Evolutionary conservation across 371 early-diverging fungal genomes (phyloP).

Genomic region (Mucor racemosus): DNA sequence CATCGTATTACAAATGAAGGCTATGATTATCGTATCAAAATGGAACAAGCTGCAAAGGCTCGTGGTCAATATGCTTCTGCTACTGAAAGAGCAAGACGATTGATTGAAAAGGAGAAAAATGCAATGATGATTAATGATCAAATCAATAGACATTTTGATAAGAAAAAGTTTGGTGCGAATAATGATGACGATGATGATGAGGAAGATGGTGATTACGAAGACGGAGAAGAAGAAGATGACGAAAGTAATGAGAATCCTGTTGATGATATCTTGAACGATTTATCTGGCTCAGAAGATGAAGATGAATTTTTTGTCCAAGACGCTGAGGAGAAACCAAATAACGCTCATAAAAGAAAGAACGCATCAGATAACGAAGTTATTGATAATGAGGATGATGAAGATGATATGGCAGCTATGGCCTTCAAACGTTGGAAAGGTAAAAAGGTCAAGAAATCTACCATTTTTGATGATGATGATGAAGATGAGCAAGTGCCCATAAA

Average conservation of each 20-base stretch:
- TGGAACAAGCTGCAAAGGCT: constrained; percentile 41
- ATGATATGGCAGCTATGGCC: constrained; percentile 18
- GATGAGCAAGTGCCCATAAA: constrained; percentile 5
- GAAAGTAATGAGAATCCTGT: constrained; percentile 1
- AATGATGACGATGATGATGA: constrained; percentile 11
- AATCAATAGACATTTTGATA: constrained; percentile 21
- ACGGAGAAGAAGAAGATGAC: constrained; percentile 20
- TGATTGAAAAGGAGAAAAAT: constrained; percentile 41
- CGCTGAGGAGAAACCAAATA: background rate
- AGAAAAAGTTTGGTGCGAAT: background rate
- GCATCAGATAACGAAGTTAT: constrained; percentile 1
- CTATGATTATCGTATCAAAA: constrained; percentile 32
- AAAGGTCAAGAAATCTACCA: constrained; percentile 18
- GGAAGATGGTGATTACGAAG: constrained; percentile 14
- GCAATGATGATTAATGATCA: constrained; percentile 16
- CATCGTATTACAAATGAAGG: constrained; percentile 37
- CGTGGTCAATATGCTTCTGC: constrained; percentile 40
- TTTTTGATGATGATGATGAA: constrained; percentile 24
- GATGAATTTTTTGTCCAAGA: constrained; percentile 7
- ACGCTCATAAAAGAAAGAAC: background rate
- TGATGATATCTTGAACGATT: background rate
- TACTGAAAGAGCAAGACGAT: constrained; percentile 39
- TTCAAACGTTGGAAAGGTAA: constrained; percentile 27
- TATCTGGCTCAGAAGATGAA: constrained; percentile 6
- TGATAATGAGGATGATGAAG: constrained; percentile 16